phyloP scores from a whole-genome alignment of 2,329 filamentous ascomycete species.

The Colletotrichum incanum region DNA sequence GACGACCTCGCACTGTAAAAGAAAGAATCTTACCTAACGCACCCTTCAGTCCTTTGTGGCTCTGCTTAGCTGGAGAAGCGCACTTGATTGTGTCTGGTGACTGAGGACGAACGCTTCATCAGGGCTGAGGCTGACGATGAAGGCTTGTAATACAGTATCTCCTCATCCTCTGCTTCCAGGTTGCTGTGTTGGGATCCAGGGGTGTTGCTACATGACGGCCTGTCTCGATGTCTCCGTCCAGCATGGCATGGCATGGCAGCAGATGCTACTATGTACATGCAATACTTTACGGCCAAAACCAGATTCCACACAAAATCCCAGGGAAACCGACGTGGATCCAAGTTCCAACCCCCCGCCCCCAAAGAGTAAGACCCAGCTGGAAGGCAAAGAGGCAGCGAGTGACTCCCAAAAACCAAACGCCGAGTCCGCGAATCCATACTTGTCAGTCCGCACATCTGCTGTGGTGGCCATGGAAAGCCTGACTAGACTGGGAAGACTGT shows the following conservation, averaged over 20 bases:
- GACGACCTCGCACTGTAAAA: slow-evolving; percentile 7
- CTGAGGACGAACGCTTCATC: neutral
- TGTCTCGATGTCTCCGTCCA: neutral
- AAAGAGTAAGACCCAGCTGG: neutral
- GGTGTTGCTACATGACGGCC: neutral
- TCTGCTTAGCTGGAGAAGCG: neutral
- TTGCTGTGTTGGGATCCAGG: neutral
- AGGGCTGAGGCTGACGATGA: slow-evolving; percentile 1
- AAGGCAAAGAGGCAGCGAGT: neutral
- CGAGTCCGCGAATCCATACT: slow-evolving; percentile 20
- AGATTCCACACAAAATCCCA: slow-evolving; percentile 7
- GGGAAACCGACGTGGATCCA: slow-evolving; percentile 18
- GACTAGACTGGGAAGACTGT: slow-evolving; percentile 23
- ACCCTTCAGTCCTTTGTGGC: neutral
- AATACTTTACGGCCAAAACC: slow-evolving; percentile 13
- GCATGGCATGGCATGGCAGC: neutral
- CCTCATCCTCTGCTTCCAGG: neutral
- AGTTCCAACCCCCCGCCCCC: slow-evolving; percentile 12
- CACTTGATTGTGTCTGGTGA: neutral
- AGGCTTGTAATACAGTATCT: neutral
- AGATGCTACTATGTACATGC: slow-evolving; percentile 6
- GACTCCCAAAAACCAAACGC: neutral
- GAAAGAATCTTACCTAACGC: neutral
- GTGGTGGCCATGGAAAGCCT: slow-evolving; percentile 14
- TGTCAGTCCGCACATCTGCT: slow-evolving; percentile 19